Evolutionary conservation across 805 yeast genomes (phyloP).

Genomic region (Helenozyma baotianmanensis): DNA sequence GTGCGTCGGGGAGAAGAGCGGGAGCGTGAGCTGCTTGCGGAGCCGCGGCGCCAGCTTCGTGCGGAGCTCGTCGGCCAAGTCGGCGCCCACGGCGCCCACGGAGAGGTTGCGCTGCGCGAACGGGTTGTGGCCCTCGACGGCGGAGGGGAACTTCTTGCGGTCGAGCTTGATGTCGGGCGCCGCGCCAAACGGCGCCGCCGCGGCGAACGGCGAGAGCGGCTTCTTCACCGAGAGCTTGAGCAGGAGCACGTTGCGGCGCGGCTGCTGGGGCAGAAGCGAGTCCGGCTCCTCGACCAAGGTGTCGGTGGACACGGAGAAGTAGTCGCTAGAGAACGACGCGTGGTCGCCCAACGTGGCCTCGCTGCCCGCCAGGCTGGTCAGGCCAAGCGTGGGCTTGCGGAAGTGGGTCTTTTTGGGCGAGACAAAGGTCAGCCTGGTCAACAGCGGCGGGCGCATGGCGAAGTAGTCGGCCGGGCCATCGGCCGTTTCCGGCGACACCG

Average conservation of each 20-base stretch:
- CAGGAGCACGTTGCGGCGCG: conserved; percentile 13
- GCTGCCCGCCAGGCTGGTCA: conserved; percentile 26
- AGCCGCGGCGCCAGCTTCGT: conserved; percentile 14
- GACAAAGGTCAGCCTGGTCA: conserved; percentile 1
- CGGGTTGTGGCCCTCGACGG: no score
- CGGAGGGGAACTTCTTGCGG: no score
- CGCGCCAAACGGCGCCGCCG: not conserved
- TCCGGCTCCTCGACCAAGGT: conserved; percentile 26
- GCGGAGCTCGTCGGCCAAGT: conserved; percentile 4
- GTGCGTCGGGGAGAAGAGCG: conserved; percentile 7
- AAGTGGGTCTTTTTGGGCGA: conserved; percentile 2
- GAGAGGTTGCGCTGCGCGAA: not conserved
- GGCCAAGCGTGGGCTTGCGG: conserved; percentile 9
- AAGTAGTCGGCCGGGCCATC: conserved; percentile 5
- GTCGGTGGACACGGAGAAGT: conserved; percentile 23
- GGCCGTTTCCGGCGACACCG: not conserved
- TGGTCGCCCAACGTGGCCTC: conserved; percentile 14
- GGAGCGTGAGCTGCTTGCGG: conserved; percentile 11
- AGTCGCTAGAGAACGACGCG: conserved; percentile 11
- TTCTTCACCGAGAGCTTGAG: conserved; percentile 7
- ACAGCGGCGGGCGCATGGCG: conserved; percentile 5
- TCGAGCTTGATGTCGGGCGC: no score
- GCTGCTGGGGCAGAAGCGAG: not conserved
- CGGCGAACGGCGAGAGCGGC: not conserved
- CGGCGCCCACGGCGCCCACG: no score